These are phyloP conservation scores for Vanrija sp. DNA, from an alignment of 1,284 basidiomycete genomes.

Conservation along the genomic window DNA sequence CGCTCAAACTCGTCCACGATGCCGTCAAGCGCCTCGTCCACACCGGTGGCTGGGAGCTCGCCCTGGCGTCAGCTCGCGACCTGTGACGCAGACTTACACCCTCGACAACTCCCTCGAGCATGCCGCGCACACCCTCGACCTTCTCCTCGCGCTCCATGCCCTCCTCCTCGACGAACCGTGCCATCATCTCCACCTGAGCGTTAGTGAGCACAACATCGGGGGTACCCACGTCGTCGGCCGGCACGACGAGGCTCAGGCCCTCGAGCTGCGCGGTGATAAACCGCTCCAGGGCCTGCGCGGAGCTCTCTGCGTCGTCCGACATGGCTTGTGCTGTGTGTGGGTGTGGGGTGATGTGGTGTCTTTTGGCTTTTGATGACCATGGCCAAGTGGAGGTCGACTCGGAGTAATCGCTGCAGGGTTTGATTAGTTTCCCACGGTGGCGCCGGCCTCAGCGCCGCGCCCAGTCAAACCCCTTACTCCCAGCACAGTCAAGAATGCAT, in stretches of 20 bases:
- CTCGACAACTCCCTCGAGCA: constrained; percentile 47
- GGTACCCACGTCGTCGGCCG: constrained; percentile 39
- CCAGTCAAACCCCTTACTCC: too few relatives aligned
- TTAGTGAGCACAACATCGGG: neutral
- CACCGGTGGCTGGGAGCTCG: constrained; percentile 17
- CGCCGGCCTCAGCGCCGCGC: too few relatives aligned
- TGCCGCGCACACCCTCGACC: constrained; percentile 46
- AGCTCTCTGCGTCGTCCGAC: constrained; percentile 1
- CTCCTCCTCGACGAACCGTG: constrained; percentile 49
- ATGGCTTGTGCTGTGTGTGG: neutral
- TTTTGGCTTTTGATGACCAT: neutral
- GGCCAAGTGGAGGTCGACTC: neutral
- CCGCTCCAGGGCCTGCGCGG: constrained; percentile 37
- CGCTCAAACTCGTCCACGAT: constrained; percentile 38
- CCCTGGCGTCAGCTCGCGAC: constrained; percentile 14
- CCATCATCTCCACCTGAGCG: constrained; percentile 45
- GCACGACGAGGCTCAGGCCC: constrained; percentile 30
- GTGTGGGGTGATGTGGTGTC: neutral
- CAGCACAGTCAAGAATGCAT: neutral
- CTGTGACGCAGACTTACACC: constrained; percentile 15
- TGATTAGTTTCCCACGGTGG: too few relatives aligned
- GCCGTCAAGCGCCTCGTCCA: constrained; percentile 32
- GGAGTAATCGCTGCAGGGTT: too few relatives aligned
- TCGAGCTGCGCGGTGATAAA: constrained; percentile 36
- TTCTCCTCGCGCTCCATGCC: constrained; percentile 47